Evolutionary conservation across 768 basidiomycete species (phyloP).

Genomic region (Hortiboletus flavorubellus): DNA sequence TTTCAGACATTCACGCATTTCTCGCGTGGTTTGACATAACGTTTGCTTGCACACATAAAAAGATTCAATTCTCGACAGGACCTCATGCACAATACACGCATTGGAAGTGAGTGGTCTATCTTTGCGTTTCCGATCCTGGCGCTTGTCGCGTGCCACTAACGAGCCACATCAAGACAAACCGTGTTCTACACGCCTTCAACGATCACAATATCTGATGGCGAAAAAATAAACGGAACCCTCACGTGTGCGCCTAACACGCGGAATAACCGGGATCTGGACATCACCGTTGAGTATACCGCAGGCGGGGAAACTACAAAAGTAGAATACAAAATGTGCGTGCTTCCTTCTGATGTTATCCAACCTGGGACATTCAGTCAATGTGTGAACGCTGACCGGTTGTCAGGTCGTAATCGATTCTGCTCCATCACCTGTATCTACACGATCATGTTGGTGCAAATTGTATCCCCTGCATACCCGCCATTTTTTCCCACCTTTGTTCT

Average conservation of each 20-base stretch:
- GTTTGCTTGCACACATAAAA: conserved; percentile 95
- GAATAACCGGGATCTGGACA: conserved; percentile 96
- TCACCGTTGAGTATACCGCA: conserved; percentile 69
- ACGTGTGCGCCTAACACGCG: conserved; percentile 84
- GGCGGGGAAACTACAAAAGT: conserved; percentile 35
- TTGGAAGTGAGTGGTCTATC: conserved; percentile 72
- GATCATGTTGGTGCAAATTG: conserved; percentile 2
- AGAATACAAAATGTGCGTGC: conserved; percentile 85
- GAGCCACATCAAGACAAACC: conserved; percentile 64
- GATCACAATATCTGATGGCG: conserved; percentile 63
- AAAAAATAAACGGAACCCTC: conserved; percentile 69
- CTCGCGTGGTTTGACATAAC: conserved; percentile 98
- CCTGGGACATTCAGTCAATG: conserved; percentile 5
- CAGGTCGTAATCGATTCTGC: conserved; percentile 59
- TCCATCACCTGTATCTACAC: conserved; percentile 3
- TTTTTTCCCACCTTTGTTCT: neutral
- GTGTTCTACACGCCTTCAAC: conserved; percentile 95
- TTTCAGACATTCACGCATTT: conserved; percentile 90
- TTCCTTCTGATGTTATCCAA: conserved; percentile 21
- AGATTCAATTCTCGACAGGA: conserved; percentile 93
- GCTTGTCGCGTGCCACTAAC: conserved; percentile 1
- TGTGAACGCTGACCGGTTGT: conserved; percentile 59
- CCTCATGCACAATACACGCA: conserved; percentile 96
- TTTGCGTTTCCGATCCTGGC: neutral
- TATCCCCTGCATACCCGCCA: conserved; percentile 10